phyloP scores from a whole-genome alignment of 805 yeast species.

The Komagataella pastoris region DNA sequence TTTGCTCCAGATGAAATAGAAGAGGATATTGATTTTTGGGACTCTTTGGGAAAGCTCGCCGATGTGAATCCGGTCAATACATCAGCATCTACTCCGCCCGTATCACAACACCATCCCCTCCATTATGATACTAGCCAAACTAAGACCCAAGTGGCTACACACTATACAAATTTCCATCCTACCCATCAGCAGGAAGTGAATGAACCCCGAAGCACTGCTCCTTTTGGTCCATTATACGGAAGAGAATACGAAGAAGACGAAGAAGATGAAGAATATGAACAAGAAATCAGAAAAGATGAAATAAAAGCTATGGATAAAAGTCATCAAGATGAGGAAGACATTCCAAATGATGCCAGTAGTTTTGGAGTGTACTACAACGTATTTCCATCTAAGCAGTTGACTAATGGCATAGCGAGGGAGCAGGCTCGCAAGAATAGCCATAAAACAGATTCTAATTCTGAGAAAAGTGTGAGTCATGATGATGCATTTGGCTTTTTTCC shows the following conservation, averaged over 20 bases:
- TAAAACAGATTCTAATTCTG: not conserved
- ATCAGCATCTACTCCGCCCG: slow-evolving; percentile 18
- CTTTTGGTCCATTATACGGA: slow-evolving; percentile 4
- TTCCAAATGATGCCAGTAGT: slow-evolving; percentile 16
- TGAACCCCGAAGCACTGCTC: not conserved
- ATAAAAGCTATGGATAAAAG: slow-evolving; percentile 4
- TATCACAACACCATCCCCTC: slow-evolving; percentile 41
- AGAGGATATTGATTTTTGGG: slow-evolving; percentile 63
- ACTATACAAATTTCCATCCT: not conserved
- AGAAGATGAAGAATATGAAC: slow-evolving; percentile 7
- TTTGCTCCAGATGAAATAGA: slow-evolving; percentile 33
- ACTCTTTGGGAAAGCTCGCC: slow-evolving; percentile 45
- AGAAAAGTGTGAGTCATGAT: slow-evolving; percentile 1
- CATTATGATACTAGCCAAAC: slow-evolving; percentile 21
- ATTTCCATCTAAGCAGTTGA: slow-evolving; percentile 9
- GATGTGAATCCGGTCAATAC: slow-evolving; percentile 17
- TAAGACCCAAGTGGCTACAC: not conserved
- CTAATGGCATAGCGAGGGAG: slow-evolving; percentile 2
- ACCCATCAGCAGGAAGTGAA: slow-evolving; percentile 2
- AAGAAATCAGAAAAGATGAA: slow-evolving; percentile 18
- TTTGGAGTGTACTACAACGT: slow-evolving; percentile 21
- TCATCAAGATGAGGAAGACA: slow-evolving; percentile 18
- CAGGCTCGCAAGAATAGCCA: not conserved
- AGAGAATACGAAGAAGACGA: slow-evolving; percentile 8
- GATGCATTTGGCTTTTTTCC: slow-evolving; percentile 9